Conservation (phyloP, 768 basidiomycete species). For the Suillus clintonianus region DNA sequence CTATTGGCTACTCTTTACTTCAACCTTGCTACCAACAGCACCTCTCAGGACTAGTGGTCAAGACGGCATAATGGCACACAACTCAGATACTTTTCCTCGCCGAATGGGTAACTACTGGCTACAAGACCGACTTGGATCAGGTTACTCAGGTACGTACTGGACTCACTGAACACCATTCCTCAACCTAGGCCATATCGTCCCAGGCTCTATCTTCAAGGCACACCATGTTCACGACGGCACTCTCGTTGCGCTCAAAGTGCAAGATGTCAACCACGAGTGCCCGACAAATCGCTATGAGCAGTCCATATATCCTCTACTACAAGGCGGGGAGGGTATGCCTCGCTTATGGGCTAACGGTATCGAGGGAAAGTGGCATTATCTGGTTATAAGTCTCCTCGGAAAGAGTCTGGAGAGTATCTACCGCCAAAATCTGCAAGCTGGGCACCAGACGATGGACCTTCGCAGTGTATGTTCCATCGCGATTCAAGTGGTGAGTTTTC, state of each 20-base stretch:
- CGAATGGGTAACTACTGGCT: conserved; percentile 64
- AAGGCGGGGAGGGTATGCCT: conserved; percentile 76
- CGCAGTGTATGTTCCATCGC: conserved; percentile 75
- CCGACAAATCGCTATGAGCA: conserved; percentile 78
- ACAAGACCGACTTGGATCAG: conserved; percentile 62
- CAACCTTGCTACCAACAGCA: background rate
- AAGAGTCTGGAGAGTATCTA: conserved; percentile 66
- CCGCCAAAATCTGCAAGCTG: conserved; percentile 39
- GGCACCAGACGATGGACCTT: conserved; percentile 63
- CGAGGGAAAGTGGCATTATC: conserved; percentile 62
- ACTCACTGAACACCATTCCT: background rate
- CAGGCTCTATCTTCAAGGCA: conserved; percentile 74
- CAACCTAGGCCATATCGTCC: conserved; percentile 8
- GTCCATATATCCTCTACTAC: conserved; percentile 64
- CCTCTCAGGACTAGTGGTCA: background rate
- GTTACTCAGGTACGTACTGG: conserved; percentile 62
- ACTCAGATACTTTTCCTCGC: conserved; percentile 28
- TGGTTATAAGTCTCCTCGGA: conserved; percentile 78
- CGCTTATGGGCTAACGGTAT: conserved; percentile 65
- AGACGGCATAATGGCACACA: conserved; percentile 13
- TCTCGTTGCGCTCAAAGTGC: conserved; percentile 74
- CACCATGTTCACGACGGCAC: conserved; percentile 55
- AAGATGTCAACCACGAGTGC: conserved; percentile 68
- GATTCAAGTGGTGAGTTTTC: conserved; percentile 66
- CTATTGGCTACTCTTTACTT: background rate